phyloP scores from a whole-genome alignment of 2,329 filamentous ascomycete genomes.

The Chaetomium globosum region DNA sequence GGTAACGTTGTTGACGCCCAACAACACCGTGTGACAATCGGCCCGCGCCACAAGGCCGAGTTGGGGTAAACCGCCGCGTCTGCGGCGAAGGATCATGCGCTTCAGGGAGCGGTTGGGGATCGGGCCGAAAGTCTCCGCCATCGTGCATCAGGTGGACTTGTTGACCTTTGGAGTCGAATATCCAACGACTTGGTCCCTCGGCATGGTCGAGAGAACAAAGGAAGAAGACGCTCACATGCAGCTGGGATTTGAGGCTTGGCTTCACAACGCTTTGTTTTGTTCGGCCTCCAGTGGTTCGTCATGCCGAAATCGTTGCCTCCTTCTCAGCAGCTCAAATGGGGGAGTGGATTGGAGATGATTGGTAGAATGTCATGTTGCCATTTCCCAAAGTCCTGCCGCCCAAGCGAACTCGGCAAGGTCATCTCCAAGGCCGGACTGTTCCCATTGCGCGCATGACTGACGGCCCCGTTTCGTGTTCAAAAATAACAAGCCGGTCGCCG shows the following conservation, averaged over 20 bases:
- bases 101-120: conserved; percentile 8
- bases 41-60: not conserved
- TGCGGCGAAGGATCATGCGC: conserved; percentile 10
- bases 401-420: not conserved
- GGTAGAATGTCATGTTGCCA: not conserved
- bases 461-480: not conserved
- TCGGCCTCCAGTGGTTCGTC: not conserved
- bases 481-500: not conserved
- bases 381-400: not conserved
- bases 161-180: not conserved
- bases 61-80: conserved; percentile 16
- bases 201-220: conserved; percentile 11
- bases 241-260: not conserved
- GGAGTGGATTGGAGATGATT: not conserved
- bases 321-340: not conserved
- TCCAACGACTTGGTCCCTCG: not conserved
- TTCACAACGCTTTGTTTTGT: not conserved
- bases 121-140: conserved; percentile 26
- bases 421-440: not conserved
- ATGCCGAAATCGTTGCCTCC: not conserved
- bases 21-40: not conserved
- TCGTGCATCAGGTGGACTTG: conserved; percentile 14
- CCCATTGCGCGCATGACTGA: conserved; percentile 1
- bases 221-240: conserved; percentile 10
- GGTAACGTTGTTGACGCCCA: not conserved